Percentiles rank a stretch among this genome's conserved stretches.
These are phyloP conservation scores for Priceomyces fermenticarens DNA, from an alignment of 805 yeast species.

Conservation along the genomic window DNA sequence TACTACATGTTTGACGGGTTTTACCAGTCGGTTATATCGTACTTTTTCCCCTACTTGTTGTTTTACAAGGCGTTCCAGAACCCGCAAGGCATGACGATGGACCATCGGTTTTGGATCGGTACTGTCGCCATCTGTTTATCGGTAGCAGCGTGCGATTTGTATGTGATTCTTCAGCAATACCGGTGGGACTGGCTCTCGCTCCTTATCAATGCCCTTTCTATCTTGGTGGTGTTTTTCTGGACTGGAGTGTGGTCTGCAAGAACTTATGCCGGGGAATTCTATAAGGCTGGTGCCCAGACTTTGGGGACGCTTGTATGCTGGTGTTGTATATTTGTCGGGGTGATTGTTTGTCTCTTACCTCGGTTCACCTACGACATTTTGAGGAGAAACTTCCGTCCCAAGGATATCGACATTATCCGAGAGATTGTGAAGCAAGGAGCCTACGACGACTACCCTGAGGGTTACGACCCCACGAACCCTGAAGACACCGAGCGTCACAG, in stretches of 20 bases:
- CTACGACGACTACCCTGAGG: constrained; percentile 46
- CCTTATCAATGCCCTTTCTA: constrained; percentile 51
- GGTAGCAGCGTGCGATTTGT: constrained; percentile 62
- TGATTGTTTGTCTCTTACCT: constrained; percentile 56
- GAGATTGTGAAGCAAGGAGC: constrained; percentile 56
- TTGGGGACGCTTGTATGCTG: constrained; percentile 64
- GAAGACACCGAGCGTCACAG: constrained; percentile 41
- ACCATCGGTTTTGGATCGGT: constrained; percentile 74
- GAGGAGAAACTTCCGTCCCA: constrained; percentile 53
- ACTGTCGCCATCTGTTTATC: constrained; percentile 57
- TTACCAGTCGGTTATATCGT: constrained; percentile 68
- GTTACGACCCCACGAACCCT: constrained; percentile 52
- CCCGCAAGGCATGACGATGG: constrained; percentile 55
- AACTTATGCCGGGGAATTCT: constrained; percentile 54
- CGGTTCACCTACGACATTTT: constrained; percentile 52
- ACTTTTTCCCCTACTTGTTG: constrained; percentile 62
- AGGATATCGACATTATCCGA: constrained; percentile 68
- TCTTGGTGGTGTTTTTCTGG: constrained; percentile 65
- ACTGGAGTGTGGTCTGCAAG: constrained; percentile 73
- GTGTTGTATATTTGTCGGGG: constrained; percentile 59
- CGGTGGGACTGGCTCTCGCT: constrained; percentile 77
- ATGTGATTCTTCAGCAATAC: constrained; percentile 63
- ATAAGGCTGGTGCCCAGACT: constrained; percentile 58
- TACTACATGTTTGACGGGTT: constrained; percentile 67
- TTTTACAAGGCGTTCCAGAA: constrained; percentile 41